These are phyloP conservation scores for Neobulgaria alba DNA, from an alignment of 2,329 filamentous ascomycete genomes.

Conservation along the genomic window DNA sequence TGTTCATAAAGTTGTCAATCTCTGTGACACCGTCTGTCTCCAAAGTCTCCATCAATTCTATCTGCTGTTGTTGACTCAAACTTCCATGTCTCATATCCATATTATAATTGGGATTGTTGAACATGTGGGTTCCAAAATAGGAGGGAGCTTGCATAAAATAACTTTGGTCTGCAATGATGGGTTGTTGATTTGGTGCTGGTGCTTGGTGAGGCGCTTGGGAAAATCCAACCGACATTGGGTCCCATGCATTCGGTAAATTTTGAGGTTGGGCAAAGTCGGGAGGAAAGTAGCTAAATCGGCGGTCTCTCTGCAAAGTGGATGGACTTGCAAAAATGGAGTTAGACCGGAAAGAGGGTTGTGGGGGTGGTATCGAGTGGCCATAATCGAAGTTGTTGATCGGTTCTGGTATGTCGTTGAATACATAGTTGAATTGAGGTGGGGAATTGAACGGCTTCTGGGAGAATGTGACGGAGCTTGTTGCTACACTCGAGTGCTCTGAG, in stretches of 20 bases:
- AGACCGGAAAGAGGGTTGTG: slow-evolving; percentile 49
- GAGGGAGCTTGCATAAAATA: slow-evolving; percentile 26
- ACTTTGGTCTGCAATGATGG: slow-evolving; percentile 17
- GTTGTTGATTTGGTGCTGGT: slow-evolving; percentile 10
- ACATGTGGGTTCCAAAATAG: slow-evolving; percentile 24
- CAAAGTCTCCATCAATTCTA: slow-evolving; percentile 73
- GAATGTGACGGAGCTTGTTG: slow-evolving; percentile 28
- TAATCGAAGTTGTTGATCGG: slow-evolving; percentile 27
- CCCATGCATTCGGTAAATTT: slow-evolving; percentile 24
- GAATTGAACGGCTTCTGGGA: slow-evolving; percentile 31
- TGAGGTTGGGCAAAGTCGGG: slow-evolving; percentile 38
- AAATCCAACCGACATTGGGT: slow-evolving; percentile 15
- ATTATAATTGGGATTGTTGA: slow-evolving; percentile 35
- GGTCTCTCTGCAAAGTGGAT: slow-evolving; percentile 41
- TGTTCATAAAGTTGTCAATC: slow-evolving; percentile 50
- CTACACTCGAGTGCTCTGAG: slow-evolving; percentile 34
- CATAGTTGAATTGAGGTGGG: slow-evolving; percentile 49
- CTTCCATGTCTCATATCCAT: slow-evolving; percentile 51
- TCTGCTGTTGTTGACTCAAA: slow-evolving; percentile 71
- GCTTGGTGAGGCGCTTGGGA: slow-evolving; percentile 6
- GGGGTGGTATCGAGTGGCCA: slow-evolving; percentile 13
- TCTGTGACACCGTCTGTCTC: slow-evolving; percentile 59
- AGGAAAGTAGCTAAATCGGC: slow-evolving; percentile 56
- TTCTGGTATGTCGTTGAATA: slow-evolving; percentile 48
- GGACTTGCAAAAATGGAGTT: slow-evolving; percentile 59